These are phyloP conservation scores for Huntiella abstrusa DNA, from an alignment of 2,329 filamentous ascomycete genomes.

Conservation along the genomic window DNA sequence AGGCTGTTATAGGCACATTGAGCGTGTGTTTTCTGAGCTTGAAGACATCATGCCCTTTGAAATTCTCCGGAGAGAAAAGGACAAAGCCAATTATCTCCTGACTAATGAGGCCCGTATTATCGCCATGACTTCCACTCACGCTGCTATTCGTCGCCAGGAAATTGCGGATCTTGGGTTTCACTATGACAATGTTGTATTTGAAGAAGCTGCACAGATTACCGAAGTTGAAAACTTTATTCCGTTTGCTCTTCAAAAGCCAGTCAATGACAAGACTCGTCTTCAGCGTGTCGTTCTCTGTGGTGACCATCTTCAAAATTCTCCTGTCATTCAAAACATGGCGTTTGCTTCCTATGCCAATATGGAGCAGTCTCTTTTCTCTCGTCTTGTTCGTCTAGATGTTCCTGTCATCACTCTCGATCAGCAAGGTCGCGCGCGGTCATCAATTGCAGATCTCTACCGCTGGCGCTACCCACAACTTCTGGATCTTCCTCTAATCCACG, in stretches of 20 bases:
- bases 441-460: conserved; percentile 73
- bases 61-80: conserved; percentile 68
- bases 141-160: conserved; percentile 79
- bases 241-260: conserved; percentile 70
- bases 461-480: conserved; percentile 78
- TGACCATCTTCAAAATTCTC: conserved; percentile 92
- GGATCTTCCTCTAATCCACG: conserved; percentile 58
- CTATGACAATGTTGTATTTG: conserved; percentile 96
- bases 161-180: conserved; percentile 86
- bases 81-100: conserved; percentile 90
- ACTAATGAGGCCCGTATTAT: conserved; percentile 93
- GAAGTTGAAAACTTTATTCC: conserved; percentile 96
- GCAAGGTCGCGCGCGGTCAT: conserved; percentile 76
- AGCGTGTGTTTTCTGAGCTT: conserved; percentile 78
- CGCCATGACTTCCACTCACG: conserved; percentile 97
- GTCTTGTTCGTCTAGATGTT: conserved; percentile 80
- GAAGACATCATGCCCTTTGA: conserved; percentile 92
- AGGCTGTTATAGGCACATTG: conserved; percentile 76
- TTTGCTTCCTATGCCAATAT: conserved; percentile 92
- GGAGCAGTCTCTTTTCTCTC: conserved; percentile 85
- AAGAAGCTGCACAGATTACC: conserved; percentile 94
- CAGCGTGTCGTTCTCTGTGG: conserved; percentile 84
- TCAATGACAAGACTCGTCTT: conserved; percentile 52
- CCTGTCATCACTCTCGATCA: conserved; percentile 78
- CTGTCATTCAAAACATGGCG: conserved; percentile 82